Conservation (phyloP, 2,329 filamentous ascomycete genomes). For the Endocalyx cinctus region DNA sequence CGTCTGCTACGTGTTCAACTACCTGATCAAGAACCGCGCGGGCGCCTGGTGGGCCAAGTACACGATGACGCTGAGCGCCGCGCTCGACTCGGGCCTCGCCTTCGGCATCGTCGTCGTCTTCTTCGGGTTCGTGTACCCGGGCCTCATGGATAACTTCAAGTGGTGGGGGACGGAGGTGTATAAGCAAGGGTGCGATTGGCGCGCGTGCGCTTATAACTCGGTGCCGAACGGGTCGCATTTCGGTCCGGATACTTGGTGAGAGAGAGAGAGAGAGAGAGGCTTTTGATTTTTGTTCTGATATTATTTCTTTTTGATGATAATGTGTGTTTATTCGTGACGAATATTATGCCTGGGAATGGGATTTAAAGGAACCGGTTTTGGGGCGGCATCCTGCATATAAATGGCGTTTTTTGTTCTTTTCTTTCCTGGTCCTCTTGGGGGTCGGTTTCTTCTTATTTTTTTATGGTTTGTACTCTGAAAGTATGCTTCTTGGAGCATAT, state of each 20-base stretch:
- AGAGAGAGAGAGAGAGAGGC: too few species aligned
- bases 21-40: conserved; percentile 63
- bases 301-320: too few species aligned
- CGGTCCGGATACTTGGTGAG: conserved; percentile 57
- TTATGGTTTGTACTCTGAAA: too few species aligned
- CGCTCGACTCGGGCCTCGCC: conserved; percentile 76
- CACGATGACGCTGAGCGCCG: conserved; percentile 82
- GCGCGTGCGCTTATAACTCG: conserved; percentile 66
- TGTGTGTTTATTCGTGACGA: too few species aligned
- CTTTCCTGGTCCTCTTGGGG: too few species aligned
- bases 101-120: conserved; percentile 81
- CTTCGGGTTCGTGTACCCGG: conserved; percentile 80
- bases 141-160: conserved; percentile 64
- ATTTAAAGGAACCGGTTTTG: too few species aligned
- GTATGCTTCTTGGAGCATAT: too few species aligned
- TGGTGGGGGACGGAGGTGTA: conserved; percentile 92
- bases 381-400: too few species aligned
- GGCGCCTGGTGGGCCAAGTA: conserved; percentile 86
- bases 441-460: too few species aligned
- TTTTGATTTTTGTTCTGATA: too few species aligned
- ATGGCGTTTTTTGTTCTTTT: too few species aligned
- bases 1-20: conserved; percentile 83
- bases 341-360: too few species aligned
- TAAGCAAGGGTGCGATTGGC: conserved; percentile 81
- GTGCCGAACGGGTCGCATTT: conserved; percentile 62